These are phyloP conservation scores for Lotus japonicus DNA, from an alignment of 306 rosid species.

Conservation along the genomic window DNA sequence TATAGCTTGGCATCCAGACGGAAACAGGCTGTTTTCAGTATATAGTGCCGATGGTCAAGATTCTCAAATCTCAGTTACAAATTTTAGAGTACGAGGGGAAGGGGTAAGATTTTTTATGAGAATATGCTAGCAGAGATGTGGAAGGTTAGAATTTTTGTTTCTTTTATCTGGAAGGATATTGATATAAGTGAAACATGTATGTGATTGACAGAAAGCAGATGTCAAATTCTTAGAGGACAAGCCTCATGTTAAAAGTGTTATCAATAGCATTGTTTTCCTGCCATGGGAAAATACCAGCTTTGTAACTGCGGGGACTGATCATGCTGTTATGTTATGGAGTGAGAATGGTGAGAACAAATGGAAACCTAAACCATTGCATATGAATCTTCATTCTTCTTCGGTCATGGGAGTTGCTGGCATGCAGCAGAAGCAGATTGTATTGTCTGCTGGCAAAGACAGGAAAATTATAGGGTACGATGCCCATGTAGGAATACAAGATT, in stretches of 20 bases:
- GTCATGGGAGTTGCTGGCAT: conserved; percentile 87
- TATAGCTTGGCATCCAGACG: conserved; percentile 89
- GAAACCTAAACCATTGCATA: conserved; percentile 62
- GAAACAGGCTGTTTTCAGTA: conserved; percentile 61
- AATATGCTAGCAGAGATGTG: not conserved
- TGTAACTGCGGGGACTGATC: conserved; percentile 77
- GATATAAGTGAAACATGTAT: not conserved
- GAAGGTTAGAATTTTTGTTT: not conserved
- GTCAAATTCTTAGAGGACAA: conserved; percentile 59
- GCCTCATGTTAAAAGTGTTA: conserved; percentile 75
- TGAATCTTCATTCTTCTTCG: conserved; percentile 63
- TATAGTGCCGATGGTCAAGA: conserved; percentile 88
- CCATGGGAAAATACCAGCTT: conserved; percentile 60
- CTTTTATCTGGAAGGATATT: not conserved
- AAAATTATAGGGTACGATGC: conserved; percentile 64
- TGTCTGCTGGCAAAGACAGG: conserved; percentile 76
- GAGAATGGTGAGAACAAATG: conserved; percentile 51
- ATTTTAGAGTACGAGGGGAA: conserved; percentile 30
- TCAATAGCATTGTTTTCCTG: conserved; percentile 58
- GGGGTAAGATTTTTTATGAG: conserved; percentile 40
- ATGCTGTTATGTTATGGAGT: conserved; percentile 66
- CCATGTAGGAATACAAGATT: conserved; percentile 41
- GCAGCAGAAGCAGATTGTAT: conserved; percentile 57
- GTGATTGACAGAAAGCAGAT: conserved; percentile 42
- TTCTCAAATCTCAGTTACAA: conserved; percentile 58